Evolutionary conservation across 139 green algal genomes (phyloP).

Genomic region (Tetradesmus obliquus): DNA sequence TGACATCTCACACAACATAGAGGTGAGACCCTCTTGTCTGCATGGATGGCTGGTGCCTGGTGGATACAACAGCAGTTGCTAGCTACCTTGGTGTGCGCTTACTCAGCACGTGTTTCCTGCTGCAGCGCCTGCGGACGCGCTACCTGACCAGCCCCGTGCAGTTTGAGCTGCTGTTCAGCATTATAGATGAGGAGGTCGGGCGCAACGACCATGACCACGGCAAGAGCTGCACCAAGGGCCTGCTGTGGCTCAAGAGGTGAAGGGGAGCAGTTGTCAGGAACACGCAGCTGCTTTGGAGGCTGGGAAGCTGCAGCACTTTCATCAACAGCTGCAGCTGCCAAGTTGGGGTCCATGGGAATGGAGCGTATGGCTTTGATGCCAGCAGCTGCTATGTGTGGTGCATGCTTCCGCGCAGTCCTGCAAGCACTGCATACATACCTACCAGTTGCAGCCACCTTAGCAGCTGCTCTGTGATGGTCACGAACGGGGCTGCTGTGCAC

Average conservation of each 20-base stretch:
- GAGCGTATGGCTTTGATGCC: too few relatives aligned
- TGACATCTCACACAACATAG: constrained; percentile 81
- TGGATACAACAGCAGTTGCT: background rate
- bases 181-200: constrained; percentile 76
- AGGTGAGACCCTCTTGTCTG: constrained; percentile 44
- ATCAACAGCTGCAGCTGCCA: background rate
- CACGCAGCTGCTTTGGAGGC: background rate
- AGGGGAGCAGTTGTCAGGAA: background rate
- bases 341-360: background rate
- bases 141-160: constrained; percentile 53
- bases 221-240: constrained; percentile 75
- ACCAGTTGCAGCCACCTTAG: background rate
- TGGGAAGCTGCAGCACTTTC: background rate
- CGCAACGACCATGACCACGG: constrained; percentile 51
- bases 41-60: background rate
- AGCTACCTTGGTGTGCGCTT: background rate
- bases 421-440: background rate
- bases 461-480: too few relatives aligned
- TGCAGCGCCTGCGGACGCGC: constrained; percentile 61
- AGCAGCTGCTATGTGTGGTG: background rate
- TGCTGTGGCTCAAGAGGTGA: constrained; percentile 85
- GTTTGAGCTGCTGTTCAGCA: constrained; percentile 67
- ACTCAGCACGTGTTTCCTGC: background rate
- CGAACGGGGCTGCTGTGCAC: too few relatives aligned
- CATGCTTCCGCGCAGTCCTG: background rate